Conservation (phyloP, 2,329 filamentous ascomycete genomes). For the Botrytis byssoidea region DNA sequence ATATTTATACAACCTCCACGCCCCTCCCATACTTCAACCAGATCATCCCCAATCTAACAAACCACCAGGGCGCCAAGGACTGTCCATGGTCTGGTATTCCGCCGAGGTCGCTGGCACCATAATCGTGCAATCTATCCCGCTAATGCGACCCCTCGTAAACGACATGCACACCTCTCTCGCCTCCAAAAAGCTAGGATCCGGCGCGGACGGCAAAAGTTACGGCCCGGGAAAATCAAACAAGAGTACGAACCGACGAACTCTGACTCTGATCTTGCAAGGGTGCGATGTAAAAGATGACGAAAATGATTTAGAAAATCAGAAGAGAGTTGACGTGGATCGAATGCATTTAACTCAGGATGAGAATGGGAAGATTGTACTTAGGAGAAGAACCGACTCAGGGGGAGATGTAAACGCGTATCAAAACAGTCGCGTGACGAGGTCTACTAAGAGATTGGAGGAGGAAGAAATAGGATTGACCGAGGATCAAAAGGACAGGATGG, state of each 20-base stretch:
- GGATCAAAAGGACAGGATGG: neutral
- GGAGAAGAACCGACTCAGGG: neutral
- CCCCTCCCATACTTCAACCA: too few relatives aligned
- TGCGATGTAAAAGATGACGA: neutral
- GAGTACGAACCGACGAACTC: neutral
- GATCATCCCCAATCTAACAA: neutral
- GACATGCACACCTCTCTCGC: constrained; percentile 44
- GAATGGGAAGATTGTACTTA: neutral
- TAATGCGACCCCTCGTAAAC: constrained; percentile 49
- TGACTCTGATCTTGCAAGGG: constrained; percentile 2
- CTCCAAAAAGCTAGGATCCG: constrained; percentile 26
- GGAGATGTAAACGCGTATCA: neutral
- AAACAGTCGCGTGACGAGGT: neutral
- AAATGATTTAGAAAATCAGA: constrained; percentile 14
- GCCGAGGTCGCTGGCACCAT: constrained; percentile 54
- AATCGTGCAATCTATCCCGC: constrained; percentile 54
- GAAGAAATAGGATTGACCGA: constrained; percentile 14
- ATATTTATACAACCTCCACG: neutral
- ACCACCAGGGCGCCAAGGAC: constrained; percentile 43
- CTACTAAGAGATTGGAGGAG: neutral
- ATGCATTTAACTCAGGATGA: constrained; percentile 9
- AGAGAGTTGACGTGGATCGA: neutral
- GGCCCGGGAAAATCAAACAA: neutral
- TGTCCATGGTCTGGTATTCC: constrained; percentile 48
- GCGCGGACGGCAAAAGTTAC: neutral